These are phyloP conservation scores for Hordeum marinum DNA, from an alignment of 176 grass and related monocot genomes.

Conservation along the genomic window DNA sequence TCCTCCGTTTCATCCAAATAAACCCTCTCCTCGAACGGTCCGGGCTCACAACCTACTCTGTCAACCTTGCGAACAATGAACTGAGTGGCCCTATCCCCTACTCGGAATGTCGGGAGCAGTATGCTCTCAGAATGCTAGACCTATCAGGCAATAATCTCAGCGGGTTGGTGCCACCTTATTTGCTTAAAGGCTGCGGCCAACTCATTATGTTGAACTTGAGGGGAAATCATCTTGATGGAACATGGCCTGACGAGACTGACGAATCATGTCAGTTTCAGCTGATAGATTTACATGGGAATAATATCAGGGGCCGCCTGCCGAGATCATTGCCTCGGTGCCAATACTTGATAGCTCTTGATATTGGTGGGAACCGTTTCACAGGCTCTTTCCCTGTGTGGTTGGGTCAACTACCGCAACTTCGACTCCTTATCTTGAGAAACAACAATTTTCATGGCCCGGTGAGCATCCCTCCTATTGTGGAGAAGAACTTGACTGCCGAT, in stretches of 20 bases:
- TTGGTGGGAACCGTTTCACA: background rate
- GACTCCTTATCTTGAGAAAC: background rate
- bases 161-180: conserved; percentile 3
- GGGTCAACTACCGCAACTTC: background rate
- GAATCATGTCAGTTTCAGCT: background rate
- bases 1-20: background rate
- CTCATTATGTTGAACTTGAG: background rate
- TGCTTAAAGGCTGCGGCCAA: background rate
- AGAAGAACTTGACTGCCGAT: background rate
- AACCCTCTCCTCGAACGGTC: too few relatives aligned
- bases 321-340: conserved; percentile 1
- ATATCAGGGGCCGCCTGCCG: conserved; percentile 1
- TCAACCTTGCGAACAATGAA: background rate
- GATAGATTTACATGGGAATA: conserved; percentile 19
- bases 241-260: background rate
- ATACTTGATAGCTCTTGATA: background rate
- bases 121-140: background rate
- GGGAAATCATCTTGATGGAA: conserved; percentile 6
- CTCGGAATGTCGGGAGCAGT: background rate
- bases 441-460: conserved; percentile 3
- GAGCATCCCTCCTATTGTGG: background rate
- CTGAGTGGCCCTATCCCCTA: background rate
- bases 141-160: conserved; percentile 21
- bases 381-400: conserved; percentile 23
- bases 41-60: background rate